Conservation (phyloP, 257 asterid species). For the Scutellaria minor region DNA sequence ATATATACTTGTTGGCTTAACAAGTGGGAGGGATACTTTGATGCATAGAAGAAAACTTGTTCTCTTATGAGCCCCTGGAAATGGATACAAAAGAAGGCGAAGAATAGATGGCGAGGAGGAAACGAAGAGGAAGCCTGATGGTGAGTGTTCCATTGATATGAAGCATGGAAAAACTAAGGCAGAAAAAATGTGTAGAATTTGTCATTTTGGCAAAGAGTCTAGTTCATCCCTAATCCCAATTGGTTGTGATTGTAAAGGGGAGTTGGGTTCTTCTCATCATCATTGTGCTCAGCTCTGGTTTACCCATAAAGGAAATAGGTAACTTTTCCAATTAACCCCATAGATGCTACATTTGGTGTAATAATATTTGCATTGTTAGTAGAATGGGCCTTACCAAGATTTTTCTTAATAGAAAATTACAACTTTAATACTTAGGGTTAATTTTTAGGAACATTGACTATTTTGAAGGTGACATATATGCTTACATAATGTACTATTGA, state of each 20-base stretch:
- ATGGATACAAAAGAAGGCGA: conserved; percentile 10
- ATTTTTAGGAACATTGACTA: too few relatives aligned
- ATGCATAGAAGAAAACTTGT: background rate
- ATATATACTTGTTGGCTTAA: background rate
- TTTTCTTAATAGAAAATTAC: too few relatives aligned
- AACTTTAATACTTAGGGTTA: too few relatives aligned
- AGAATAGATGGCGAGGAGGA: background rate
- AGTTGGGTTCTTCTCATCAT: conserved; percentile 50
- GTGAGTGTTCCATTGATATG: background rate
- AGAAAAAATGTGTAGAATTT: conserved; percentile 51
- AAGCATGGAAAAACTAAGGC: conserved; percentile 17
- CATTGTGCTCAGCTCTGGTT: conserved; percentile 63
- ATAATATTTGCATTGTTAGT: background rate
- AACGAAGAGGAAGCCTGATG: background rate
- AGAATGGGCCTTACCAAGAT: too few relatives aligned
- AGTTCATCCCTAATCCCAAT: conserved; percentile 35
- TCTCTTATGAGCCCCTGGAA: background rate
- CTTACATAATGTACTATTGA: too few relatives aligned
- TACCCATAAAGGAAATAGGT: conserved; percentile 57
- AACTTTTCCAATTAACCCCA: background rate
- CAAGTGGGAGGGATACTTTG: background rate
- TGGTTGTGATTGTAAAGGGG: conserved; percentile 63
- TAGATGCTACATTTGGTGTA: background rate
- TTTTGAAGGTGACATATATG: too few relatives aligned
- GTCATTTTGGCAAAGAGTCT: conserved; percentile 52